Evolutionary conservation across 2,329 filamentous ascomycete species (phyloP).

Genomic region (Tothia fuscella): DNA sequence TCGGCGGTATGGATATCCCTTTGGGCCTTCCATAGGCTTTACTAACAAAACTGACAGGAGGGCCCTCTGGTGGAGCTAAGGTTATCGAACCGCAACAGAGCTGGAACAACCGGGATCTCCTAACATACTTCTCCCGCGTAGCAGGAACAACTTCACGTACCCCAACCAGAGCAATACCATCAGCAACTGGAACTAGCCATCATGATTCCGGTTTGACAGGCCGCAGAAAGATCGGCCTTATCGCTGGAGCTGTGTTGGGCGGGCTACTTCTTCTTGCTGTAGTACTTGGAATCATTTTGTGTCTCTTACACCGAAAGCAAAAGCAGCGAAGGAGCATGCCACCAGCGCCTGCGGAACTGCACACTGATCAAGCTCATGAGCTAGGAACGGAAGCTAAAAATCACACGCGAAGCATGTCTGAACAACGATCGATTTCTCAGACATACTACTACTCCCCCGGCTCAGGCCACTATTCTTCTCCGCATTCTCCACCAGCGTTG

Average conservation of each 20-base stretch:
- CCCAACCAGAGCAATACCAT: slow-evolving; percentile 36
- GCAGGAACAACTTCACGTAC: slow-evolving; percentile 35
- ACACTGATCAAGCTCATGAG: neutral
- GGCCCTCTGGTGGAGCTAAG: slow-evolving; percentile 42
- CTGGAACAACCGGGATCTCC: slow-evolving; percentile 41
- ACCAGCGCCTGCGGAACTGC: neutral
- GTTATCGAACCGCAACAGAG: slow-evolving; percentile 36
- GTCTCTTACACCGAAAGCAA: too few species aligned
- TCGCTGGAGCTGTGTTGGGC: slow-evolving; percentile 29
- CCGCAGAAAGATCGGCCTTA: slow-evolving; percentile 22
- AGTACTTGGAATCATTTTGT: too few species aligned
- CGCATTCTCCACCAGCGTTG: neutral
- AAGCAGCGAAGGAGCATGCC: too few species aligned
- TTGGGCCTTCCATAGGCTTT: too few species aligned
- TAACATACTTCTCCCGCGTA: slow-evolving; percentile 41
- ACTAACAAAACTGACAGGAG: too few species aligned
- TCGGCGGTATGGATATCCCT: slow-evolving; percentile 33
- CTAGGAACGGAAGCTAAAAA: neutral
- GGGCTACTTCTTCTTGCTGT: slow-evolving; percentile 17
- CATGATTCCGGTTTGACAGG: slow-evolving; percentile 9
- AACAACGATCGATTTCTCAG: neutral
- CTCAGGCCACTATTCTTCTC: neutral
- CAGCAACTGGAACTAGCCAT: slow-evolving; percentile 16
- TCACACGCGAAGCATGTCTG: neutral
- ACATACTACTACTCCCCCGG: neutral